Base-by-base conservation (phyloP, 1,284 basidiomycete genomes). In the Golubevia sp. region DNA sequence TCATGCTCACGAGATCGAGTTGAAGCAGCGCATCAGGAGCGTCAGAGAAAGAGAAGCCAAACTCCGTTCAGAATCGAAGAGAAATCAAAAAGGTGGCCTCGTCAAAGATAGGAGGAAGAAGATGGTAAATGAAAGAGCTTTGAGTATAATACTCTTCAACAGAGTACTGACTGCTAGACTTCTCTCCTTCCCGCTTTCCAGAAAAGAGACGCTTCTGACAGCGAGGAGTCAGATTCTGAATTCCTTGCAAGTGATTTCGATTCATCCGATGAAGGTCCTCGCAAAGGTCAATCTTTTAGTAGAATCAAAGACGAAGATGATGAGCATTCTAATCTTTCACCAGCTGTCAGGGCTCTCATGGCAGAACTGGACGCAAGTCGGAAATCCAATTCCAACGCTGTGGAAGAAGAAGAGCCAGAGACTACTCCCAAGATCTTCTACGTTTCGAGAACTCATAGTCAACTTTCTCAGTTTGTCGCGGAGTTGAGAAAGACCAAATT, bases 371-470 rank as follows among this genome's bases (percentile, higher is more conserved):
- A 85, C 18, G 0, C 5, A 21, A 20, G 26, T 27, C 51, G 55
- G 27, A 21, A 2, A 26, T 54, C 26, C 62, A 69, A 84, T 73
- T 75, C 69, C 55, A 83, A 85, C 11, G 79, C 77, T 2, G n/a
- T 20, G 20, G 11, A 56, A 21, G 26, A 27, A 27, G 44, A 23
- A 54, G 15, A 51, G 59, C 57, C 74, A 86, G 87, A 72, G 49
- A 75, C 72, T 8, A 66, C 61, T 18, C 82, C 79, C 21, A 71
- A 82, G 27, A 90, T 99, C 61, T 95, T 91, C 81, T 97, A 95
- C 81, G 92, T 94, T 0, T 97, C 95, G 0, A 88, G 97, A 27
- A 99, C 96, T 0, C 96, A 99, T 84, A 94, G 93, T 1, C 96
- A 99, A 79, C 88, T 99, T 2, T 88, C 93, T 0, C 96, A 99